A percentile compares a stretch with the other conserved stretches of the same genome.
phyloP scores from a whole-genome alignment of 371 early-diverging fungal species.

The Haplosporangium sp. region DNA sequence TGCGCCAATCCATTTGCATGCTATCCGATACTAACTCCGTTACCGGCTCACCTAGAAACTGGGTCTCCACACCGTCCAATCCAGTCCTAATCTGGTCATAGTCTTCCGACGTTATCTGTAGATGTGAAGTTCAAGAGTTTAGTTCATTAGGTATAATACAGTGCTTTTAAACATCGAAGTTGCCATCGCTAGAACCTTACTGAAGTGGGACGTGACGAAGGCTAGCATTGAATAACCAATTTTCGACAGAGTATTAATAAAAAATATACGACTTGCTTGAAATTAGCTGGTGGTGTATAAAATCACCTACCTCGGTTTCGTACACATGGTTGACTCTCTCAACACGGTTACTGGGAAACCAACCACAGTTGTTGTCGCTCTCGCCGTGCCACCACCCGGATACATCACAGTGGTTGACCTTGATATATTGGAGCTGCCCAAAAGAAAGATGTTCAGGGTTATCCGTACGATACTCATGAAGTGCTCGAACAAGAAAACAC shows the following conservation, averaged over 20 bases:
- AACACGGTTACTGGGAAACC: slow-evolving; percentile 54
- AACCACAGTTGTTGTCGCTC: slow-evolving; percentile 37
- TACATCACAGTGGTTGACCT: slow-evolving; percentile 41
- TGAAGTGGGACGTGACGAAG: slow-evolving; percentile 36
- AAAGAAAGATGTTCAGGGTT: slow-evolving; percentile 41
- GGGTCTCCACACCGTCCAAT: slow-evolving; percentile 48
- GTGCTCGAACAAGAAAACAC: slow-evolving; percentile 43
- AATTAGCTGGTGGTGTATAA: neutral
- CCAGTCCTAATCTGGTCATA: slow-evolving; percentile 51
- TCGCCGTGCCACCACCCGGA: slow-evolving; percentile 55
- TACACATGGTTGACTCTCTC: slow-evolving; percentile 33
- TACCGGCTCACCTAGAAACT: slow-evolving; percentile 47
- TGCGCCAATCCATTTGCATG: slow-evolving; percentile 20
- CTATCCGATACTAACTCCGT: slow-evolving; percentile 21
- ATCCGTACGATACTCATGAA: slow-evolving; percentile 46
- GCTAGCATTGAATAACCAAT: slow-evolving; percentile 6
- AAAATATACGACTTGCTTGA: neutral
- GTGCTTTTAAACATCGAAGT: neutral
- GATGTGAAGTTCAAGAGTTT: neutral
- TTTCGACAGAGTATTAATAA: neutral
- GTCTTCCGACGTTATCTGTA: slow-evolving; percentile 53
- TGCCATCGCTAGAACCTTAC: slow-evolving; percentile 13
- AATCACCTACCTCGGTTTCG: slow-evolving; percentile 40
- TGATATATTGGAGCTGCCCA: slow-evolving; percentile 42
- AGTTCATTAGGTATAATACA: neutral